Conservation (phyloP, 345 rosid species). For the Eucalyptus marginata region DNA sequence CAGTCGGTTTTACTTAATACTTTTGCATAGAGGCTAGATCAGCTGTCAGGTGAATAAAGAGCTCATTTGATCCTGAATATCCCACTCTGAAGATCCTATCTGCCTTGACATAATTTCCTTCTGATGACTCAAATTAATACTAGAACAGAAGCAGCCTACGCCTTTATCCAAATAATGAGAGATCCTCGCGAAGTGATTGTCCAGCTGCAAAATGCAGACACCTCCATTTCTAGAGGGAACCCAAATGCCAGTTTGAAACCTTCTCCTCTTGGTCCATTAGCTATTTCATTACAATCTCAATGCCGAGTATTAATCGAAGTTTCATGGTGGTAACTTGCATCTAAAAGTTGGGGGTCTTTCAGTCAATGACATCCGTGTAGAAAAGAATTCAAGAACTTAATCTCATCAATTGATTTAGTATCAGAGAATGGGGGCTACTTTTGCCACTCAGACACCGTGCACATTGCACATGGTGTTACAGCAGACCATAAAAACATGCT, state of each 20-base stretch:
- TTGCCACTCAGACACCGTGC: not conserved
- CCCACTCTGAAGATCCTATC: not conserved
- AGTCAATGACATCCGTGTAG: not conserved
- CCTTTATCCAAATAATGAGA: not conserved
- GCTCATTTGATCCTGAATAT: not conserved
- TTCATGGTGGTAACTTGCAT: not conserved
- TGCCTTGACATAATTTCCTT: not conserved
- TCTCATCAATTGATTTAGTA: not conserved
- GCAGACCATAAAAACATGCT: not conserved
- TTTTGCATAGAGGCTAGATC: not conserved
- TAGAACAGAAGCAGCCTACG: not conserved
- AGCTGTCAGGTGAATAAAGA: not conserved
- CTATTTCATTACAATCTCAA: not conserved
- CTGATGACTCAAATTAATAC: not conserved
- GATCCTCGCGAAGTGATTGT: not conserved
- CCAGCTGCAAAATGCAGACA: not conserved
- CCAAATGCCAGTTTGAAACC: not conserved
- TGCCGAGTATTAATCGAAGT: not conserved
- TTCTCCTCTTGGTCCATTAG: not conserved
- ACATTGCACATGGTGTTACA: not conserved
- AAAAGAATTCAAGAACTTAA: not conserved
- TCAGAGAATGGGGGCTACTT: not conserved
- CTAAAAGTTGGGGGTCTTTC: not conserved
- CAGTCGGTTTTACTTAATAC: not conserved
- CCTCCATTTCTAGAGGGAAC: not conserved